Evolutionary conservation across 1,284 basidiomycete genomes (phyloP), one percentile per base, ranked within the genome.

Genomic region (Rhodotorula sp.): DNA sequence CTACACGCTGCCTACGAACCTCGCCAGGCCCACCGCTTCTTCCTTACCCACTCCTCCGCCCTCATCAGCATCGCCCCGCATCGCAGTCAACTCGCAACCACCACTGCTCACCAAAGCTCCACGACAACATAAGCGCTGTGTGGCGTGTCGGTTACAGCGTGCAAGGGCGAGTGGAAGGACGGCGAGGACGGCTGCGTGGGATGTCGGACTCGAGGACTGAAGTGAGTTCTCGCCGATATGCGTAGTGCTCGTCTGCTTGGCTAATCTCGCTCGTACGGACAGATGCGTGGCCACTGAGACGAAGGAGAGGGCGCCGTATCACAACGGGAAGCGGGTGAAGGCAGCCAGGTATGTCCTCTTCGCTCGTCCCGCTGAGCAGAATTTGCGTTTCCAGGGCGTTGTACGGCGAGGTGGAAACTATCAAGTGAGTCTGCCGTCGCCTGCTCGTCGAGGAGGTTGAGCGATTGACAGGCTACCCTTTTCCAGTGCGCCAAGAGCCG

Each of bases 281-380:
- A 62, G 60, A 13, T 58, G 57, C 24, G 28, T 58, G 7, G 44
- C 44, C 4, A 18, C 40, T 22, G 58, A 59, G 24, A 22, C 16
- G 16, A 50, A 50, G 47, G 10, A 30, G 30, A 16, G 26, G 24
- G 30, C 20, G 10, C 18, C 30, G 46, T 9, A 44, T 16, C 16
- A 55, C 1, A 34, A 64, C 26, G 62, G 62, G 20, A 57, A 58
- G 28, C 18, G 62, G 48, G 48, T 64, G 11, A 58, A 58, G 56
- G 55, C 47, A 2, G 55, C 37, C 18, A 57, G 58, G 62, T 58
- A 20, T n/a, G 62, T 20, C 20, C 22, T 5, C 11, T 10, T 8
- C 30, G 13, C 28, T 28, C 22, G 2, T 9, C 15, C 10, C 15
- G 55, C 55, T 56, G n/a, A 26, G 15, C 24, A 5, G 4, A 13